These are phyloP conservation scores for Botrytis squamosa DNA, from an alignment of 2,329 filamentous ascomycete species.

Conservation along the genomic window DNA sequence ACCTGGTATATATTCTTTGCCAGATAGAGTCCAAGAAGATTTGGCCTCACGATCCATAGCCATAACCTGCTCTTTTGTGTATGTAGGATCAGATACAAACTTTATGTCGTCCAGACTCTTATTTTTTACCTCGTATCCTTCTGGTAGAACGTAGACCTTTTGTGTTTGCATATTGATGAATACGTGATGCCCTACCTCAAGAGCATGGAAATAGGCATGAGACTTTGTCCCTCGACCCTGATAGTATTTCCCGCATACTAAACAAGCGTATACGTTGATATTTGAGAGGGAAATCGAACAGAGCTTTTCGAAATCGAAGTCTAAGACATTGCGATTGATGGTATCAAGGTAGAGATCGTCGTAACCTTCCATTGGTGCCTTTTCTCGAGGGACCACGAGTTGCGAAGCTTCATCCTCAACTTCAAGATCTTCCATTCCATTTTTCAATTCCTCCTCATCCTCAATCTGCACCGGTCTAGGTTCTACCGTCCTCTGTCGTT, in stretches of 20 bases:
- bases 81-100: constrained; percentile 89
- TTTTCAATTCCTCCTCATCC: constrained; percentile 30
- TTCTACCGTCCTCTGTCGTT: constrained; percentile 19
- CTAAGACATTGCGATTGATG: constrained; percentile 85
- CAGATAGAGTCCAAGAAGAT: constrained; percentile 72
- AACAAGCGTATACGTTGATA: constrained; percentile 97
- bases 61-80: constrained; percentile 76
- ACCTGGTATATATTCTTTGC: constrained; percentile 85
- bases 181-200: constrained; percentile 94
- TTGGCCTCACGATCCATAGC: constrained; percentile 68
- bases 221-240: constrained; percentile 92
- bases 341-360: constrained; percentile 97
- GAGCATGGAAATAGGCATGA: constrained; percentile 94
- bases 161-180: constrained; percentile 97
- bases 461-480: constrained; percentile 16
- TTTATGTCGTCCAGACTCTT: constrained; percentile 97
- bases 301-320: constrained; percentile 98
- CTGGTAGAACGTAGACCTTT: constrained; percentile 86
- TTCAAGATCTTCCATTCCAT: constrained; percentile 36
- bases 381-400: constrained; percentile 58
- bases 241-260: constrained; percentile 97
- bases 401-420: constrained; percentile 42
- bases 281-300: constrained; percentile 95
- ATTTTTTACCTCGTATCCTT: constrained; percentile 94
- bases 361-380: constrained; percentile 81